Base-by-base conservation (phyloP, 768 basidiomycete genomes). In the Gautieria morchelliformis region DNA sequence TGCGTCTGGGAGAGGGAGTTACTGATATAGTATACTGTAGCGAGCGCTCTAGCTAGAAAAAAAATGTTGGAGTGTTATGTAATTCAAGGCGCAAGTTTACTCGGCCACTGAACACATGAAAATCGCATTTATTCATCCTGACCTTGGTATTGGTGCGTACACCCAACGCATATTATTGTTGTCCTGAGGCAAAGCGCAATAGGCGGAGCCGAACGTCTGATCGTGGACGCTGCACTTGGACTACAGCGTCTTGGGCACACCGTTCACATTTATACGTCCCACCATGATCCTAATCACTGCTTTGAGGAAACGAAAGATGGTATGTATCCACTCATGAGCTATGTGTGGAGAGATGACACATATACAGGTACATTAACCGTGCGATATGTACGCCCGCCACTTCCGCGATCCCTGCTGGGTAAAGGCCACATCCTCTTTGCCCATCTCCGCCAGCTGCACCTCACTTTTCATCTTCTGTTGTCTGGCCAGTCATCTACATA, bases 171-270 rank as follows among this genome's bases (percentile, higher is more conserved):
- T 30, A 5, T 8, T 27, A 33, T 48, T 22, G 40, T 10, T 14
- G 5, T 39, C 11, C 11, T 44, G 35, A 41, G 41, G 45, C 14
- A 19, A 33, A 59, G 17, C 53, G 50, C 44, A 54, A 40, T 64
- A 97, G 94, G 95, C 62, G 95, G 95, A 19, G 95, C 95, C 2
- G 95, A 99, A 71, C 79, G 95, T 24, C 79, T 97, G 6, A 86
- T 98, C 5, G 94, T 97, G 20, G 95, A 99, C 68, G 92, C 94
- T 24, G 93, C 95, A 2, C 76, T 95, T 0, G 89, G 93, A 8
- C 73, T 99, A 12, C 89, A 97, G 68, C 72, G 78, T 9, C 76
- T 84, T 5, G 95, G 94, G 0, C 93, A 98, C 65, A 71, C 76
- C 0, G 87, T 99, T 17, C 83, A 88, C 63, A 81, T 98, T 22